Base-by-base conservation (phyloP, 2,329 filamentous ascomycete genomes). In the Myriosclerotinia duriaeana region DNA sequence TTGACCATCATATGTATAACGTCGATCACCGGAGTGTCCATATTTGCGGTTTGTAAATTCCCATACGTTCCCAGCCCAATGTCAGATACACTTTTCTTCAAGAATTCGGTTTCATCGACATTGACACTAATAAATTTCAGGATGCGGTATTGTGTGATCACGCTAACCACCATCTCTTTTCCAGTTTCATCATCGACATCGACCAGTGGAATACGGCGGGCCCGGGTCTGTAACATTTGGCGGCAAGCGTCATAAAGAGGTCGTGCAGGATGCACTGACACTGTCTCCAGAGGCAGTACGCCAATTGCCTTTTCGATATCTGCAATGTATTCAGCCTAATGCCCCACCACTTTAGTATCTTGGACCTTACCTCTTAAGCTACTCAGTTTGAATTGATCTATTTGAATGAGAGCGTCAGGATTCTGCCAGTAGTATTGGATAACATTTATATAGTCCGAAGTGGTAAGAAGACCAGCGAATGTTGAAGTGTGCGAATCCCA, bases 361-460 rank as follows among this genome's bases (percentile, higher is more conserved):
- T 46, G 53, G 38, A 42, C 44, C 82, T 67, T 82, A 96, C 93
- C 92, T 85, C 94, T 87, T 67, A 99, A 85, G 76, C 92, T 97
- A 80, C 91, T 94, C 69, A 99, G 81, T 56, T 92, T 89, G 78
- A 99, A 97, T 78, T 97, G 91, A 72, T 98, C 95, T 73, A 99
- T 91, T 76, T 94, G 89, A 71, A 89, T 87, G 69, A 98, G 85
- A 67, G 93, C 90, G 72, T 96, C 92, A 2, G 94, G 95, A 73
- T 95, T 96, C 79, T 98, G 93, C 83, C 93, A 97, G 82, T 99
- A 98, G 80, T 99, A 99, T 78, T 98, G 94, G 52, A 99, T 96
- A 66, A 99, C 90, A 76, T 99, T 99, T 80, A 99, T 96, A 78
- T 95, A 99, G 80, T 99, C 95, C 69, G 93, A 96, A 70, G 93